Percentiles rank a stretch among this genome's conserved stretches.
These are phyloP conservation scores for Magnaporthiopsis poae DNA, from an alignment of 2,329 filamentous ascomycete genomes.

Conservation along the genomic window DNA sequence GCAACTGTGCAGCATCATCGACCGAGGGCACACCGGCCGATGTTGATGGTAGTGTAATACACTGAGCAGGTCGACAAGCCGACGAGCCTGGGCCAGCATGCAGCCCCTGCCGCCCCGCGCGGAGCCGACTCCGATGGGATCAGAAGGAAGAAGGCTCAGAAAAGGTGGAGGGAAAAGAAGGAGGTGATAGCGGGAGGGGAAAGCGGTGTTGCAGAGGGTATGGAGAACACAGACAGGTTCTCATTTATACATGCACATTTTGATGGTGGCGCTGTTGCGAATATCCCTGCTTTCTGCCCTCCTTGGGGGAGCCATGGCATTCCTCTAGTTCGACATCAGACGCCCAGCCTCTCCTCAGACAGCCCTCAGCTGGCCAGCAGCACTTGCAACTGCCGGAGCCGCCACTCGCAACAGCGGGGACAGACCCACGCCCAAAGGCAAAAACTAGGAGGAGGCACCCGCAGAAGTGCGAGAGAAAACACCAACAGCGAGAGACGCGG, in stretches of 20 bases:
- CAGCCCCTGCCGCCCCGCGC: neutral
- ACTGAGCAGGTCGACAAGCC: neutral
- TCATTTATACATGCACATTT: neutral
- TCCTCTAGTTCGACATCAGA: neutral
- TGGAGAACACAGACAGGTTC: neutral
- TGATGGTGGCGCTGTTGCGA: neutral
- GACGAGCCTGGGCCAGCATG: neutral
- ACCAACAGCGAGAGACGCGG: neutral
- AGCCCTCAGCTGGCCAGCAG: neutral
- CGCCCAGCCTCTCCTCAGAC: neutral
- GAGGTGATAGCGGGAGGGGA: neutral
- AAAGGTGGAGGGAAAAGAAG: neutral
- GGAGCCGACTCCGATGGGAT: neutral
- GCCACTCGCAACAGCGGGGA: neutral
- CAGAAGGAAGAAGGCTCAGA: neutral
- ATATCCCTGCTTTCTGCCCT: neutral
- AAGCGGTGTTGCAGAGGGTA: neutral
- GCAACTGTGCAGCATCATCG: neutral
- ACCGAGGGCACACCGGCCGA: neutral
- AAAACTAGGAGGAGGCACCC: neutral
- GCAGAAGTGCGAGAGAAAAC: neutral
- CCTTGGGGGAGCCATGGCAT: neutral
- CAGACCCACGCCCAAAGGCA: neutral
- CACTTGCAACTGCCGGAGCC: neutral
- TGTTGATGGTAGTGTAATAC: neutral